Evolutionary conservation across 768 basidiomycete genomes (phyloP).

Genomic region (Lactarius indigo): DNA sequence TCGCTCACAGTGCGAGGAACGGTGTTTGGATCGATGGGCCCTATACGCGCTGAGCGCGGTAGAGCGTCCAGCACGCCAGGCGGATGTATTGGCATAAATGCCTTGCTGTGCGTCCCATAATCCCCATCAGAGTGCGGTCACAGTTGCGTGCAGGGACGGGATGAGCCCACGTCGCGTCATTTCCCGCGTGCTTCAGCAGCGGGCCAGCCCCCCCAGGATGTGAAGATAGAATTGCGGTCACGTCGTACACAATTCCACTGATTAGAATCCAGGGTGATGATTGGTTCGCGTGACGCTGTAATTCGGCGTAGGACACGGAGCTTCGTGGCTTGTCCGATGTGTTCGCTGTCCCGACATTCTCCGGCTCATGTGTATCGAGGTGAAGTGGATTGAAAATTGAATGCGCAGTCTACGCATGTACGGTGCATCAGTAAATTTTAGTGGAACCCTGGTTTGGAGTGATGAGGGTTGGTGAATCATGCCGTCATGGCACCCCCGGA

Average conservation of each 20-base stretch:
- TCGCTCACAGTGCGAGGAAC: constrained; percentile 23
- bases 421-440: constrained; percentile 2
- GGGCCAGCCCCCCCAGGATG: constrained; percentile 72
- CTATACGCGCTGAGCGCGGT: constrained; percentile 30
- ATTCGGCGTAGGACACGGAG: constrained; percentile 16
- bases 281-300: constrained; percentile 18
- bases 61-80: constrained; percentile 26
- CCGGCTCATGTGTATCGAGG: constrained; percentile 15
- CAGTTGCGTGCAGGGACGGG: background rate
- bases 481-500: background rate
- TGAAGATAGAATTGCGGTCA: constrained; percentile 24
- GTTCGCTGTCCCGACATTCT: background rate
- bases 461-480: background rate
- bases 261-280: constrained; percentile 11
- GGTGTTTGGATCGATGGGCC: constrained; percentile 30
- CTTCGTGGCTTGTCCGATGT: background rate
- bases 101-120: constrained; percentile 20
- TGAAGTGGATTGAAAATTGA: constrained; percentile 6
- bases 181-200: constrained; percentile 84
- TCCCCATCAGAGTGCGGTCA: constrained; percentile 8
- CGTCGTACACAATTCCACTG: constrained; percentile 21
- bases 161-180: constrained; percentile 73
- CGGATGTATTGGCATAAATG: constrained; percentile 24
- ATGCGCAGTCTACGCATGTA: constrained; percentile 1
- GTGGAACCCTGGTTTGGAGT: background rate